Evolutionary conservation across 106 monocot species (phyloP).

Genomic region (Chionographis japonica): DNA sequence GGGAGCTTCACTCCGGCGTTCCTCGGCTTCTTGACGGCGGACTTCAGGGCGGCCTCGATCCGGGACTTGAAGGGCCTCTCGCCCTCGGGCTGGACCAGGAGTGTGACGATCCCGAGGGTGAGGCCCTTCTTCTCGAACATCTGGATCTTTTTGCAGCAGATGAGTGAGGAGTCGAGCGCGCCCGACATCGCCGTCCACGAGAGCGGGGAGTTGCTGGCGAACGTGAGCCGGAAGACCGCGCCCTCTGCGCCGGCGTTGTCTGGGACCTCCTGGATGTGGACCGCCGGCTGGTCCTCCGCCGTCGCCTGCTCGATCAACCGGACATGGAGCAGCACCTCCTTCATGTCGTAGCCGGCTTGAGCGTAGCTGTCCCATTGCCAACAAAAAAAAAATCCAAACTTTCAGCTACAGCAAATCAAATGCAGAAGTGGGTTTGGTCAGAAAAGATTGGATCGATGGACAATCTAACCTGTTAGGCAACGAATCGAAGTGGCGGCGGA

Average conservation of each 20-base stretch:
- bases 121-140: slow-evolving; percentile 92
- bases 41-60: slow-evolving; percentile 56
- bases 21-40: slow-evolving; percentile 52
- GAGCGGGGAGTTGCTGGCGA: slow-evolving; percentile 57
- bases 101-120: slow-evolving; percentile 55
- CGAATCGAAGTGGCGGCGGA: slow-evolving; percentile 86
- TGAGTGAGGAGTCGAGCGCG: slow-evolving; percentile 48
- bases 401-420: background rate
- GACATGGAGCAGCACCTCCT: slow-evolving; percentile 71
- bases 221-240: slow-evolving; percentile 54
- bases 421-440: background rate
- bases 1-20: slow-evolving; percentile 65
- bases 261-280: slow-evolving; percentile 53
- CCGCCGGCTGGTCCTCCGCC: slow-evolving; percentile 55
- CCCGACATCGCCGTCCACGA: slow-evolving; percentile 80
- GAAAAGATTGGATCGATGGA: too few species aligned
- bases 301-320: slow-evolving; percentile 64
- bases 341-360: slow-evolving; percentile 80
- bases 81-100: slow-evolving; percentile 31
- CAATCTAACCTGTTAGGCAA: slow-evolving; percentile 53
- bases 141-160: slow-evolving; percentile 79
- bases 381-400: background rate
- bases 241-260: slow-evolving; percentile 13
- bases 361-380: slow-evolving; percentile 48
- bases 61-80: slow-evolving; percentile 54